A percentile compares a stretch with the other conserved stretches of the same genome.
Conservation (phyloP, 192 early-diverging fungal genomes). For the Chytriomyces sp. region DNA sequence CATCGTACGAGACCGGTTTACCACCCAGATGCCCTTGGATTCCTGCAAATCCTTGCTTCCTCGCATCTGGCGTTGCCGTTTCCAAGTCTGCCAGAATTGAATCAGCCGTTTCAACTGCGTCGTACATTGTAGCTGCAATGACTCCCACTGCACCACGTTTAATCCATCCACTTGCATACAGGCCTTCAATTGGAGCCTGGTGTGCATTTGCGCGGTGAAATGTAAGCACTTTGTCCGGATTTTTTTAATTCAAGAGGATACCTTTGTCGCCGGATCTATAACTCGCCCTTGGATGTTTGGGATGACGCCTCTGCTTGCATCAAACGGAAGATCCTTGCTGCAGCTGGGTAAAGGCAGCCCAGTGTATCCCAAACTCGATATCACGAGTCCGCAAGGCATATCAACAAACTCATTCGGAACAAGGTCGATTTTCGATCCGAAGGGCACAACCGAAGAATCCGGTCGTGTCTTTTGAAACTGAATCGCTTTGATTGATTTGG, state of each 20-base stretch:
- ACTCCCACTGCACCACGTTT: slow-evolving; percentile 93
- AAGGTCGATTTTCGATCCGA: not conserved
- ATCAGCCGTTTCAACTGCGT: slow-evolving; percentile 89
- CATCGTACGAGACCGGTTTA: slow-evolving; percentile 65
- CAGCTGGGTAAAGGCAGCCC: slow-evolving; percentile 64
- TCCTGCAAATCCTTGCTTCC: slow-evolving; percentile 48
- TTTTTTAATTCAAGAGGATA: not conserved
- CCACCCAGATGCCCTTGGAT: slow-evolving; percentile 20
- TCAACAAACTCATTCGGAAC: slow-evolving; percentile 57
- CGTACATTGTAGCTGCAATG: slow-evolving; percentile 92
- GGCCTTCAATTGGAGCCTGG: slow-evolving; percentile 53
- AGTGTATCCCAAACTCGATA: slow-evolving; percentile 89
- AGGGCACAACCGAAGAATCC: not conserved
- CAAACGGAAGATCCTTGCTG: slow-evolving; percentile 73
- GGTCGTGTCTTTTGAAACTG: slow-evolving; percentile 5
- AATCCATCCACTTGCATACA: slow-evolving; percentile 95
- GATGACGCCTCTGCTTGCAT: slow-evolving; percentile 64
- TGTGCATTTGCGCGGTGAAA: too few relatives aligned
- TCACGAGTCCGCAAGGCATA: slow-evolving; percentile 67
- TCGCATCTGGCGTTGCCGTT: slow-evolving; percentile 65
- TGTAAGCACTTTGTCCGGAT: not conserved
- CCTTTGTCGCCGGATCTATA: slow-evolving; percentile 38
- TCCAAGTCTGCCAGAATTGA: slow-evolving; percentile 60
- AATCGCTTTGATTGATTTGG: slow-evolving; percentile 24
- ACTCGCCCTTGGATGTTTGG: slow-evolving; percentile 85